Evolutionary conservation across 257 asterid species (phyloP).

Genomic region (Cinchona pubescens): DNA sequence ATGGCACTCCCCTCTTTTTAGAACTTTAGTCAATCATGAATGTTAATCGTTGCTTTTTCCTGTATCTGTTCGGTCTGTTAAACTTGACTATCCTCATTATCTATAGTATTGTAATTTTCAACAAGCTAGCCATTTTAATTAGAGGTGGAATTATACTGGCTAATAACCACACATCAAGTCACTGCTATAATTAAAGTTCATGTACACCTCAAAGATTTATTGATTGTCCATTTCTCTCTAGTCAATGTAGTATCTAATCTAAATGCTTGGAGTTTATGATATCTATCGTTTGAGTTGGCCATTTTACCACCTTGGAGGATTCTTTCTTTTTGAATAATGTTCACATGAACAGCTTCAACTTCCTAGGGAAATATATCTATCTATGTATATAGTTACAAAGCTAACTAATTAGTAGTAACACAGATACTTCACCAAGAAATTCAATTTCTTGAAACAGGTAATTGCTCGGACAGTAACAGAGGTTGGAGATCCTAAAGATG

Average conservation of each 20-base stretch:
- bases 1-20: not conserved
- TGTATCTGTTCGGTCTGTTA: not conserved
- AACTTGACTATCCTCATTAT: not conserved
- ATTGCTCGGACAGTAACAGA: constrained; percentile 40
- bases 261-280: not conserved
- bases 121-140: not conserved
- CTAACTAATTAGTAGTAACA: not conserved
- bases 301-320: no score
- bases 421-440: not conserved
- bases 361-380: not conserved
- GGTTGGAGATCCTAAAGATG: constrained; percentile 52
- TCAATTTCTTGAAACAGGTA: constrained; percentile 31
- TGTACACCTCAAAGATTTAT: no score
- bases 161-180: not conserved
- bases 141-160: not conserved
- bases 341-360: not conserved
- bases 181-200: not conserved
- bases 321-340: not conserved
- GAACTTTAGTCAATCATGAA: not conserved
- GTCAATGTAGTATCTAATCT: not conserved
- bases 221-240: not conserved
- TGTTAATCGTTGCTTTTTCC: not conserved
- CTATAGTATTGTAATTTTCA: no score
- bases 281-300: no score
- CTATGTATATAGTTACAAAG: not conserved